Percentiles rank a stretch among this genome's conserved stretches.
phyloP scores from a whole-genome alignment of 2,329 filamentous ascomycete species.

The Penicillium polonicum region DNA sequence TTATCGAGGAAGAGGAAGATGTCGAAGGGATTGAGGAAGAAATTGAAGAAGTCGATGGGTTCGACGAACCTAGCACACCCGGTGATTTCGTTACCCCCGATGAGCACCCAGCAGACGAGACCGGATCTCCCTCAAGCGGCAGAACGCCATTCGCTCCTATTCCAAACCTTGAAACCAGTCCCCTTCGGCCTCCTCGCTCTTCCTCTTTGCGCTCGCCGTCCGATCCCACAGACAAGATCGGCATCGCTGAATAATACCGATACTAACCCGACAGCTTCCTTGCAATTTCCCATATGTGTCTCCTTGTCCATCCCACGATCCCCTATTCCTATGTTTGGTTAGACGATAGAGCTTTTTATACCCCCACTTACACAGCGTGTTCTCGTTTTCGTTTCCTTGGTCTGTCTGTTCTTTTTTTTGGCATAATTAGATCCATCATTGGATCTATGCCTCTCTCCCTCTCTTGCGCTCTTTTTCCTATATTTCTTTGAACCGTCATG shows the following conservation, averaged over 20 bases:
- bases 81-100: constrained; percentile 18
- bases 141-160: constrained; percentile 34
- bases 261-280: constrained; percentile 15
- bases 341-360: constrained; percentile 29
- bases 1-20: constrained; percentile 48
- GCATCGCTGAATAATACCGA: constrained; percentile 6
- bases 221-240: constrained; percentile 11
- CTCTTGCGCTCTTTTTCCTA: neutral
- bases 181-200: constrained; percentile 38
- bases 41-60: constrained; percentile 44
- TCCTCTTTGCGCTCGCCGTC: constrained; percentile 34
- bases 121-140: constrained; percentile 19
- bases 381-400: constrained; percentile 5
- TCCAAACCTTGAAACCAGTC: constrained; percentile 33
- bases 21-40: constrained; percentile 40
- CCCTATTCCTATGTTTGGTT: constrained; percentile 12
- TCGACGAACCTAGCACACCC: constrained; percentile 32
- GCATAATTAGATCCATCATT: neutral
- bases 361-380: constrained; percentile 19
- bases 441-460: neutral
- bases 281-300: constrained; percentile 4
- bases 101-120: constrained; percentile 10
- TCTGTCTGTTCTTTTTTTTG: neutral
- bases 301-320: constrained; percentile 13
- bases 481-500: constrained; percentile 8